Base-by-base conservation (phyloP, 2,329 filamentous ascomycete species). In the Zopfia rhizophila region DNA sequence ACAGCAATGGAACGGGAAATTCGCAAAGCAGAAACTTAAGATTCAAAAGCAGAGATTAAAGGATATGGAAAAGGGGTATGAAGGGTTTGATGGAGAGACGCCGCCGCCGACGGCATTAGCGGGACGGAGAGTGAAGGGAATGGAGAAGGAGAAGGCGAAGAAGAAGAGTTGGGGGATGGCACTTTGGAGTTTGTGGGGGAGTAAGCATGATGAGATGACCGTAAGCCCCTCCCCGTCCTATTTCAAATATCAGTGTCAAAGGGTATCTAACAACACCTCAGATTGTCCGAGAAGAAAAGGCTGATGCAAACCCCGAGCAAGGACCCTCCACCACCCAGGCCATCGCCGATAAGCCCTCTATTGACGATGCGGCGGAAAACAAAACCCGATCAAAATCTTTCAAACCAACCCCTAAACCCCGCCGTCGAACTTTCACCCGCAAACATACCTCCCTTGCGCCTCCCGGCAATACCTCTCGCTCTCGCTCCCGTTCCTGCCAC, bases 171-270 rank as follows among this genome's bases (percentile, higher is more conserved):
- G 88, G 72, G 90, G 88, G 6, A 77, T 97, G 69, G 84, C 86
- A 2, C 75, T 97, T 55, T 97, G 93, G 93, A 89, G 86, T 37
- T 78, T 87, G 1, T 95, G 91, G 89, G 91, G 90, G 11, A 92
- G 88, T 32, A 95, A 89, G 66, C 91, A 97, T 64, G 94, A 97
- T 65, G 83, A 93, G 69, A 80, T 80, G 51, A 89, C 88, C 0
- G 79, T 95, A 60, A 45, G 65, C 53, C 7, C 22, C n/a, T n/a
- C 19, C 11, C 23, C 29, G 14, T 28, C 27, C 19, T 21, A 2
- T 16, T 33, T 7, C 10, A 32, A 6, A 10, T 10, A 12, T 10
- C 16, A 25, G n/a, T 19, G 3, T 8, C 8, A 3, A 17, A 22
- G 13, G 14, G 23, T 24, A 22, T 21, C 45, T 55, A 33, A 60